These are phyloP conservation scores for Pythium phragmitis DNA, from an alignment of 352 stramenopile genomes.

Conservation along the genomic window DNA sequence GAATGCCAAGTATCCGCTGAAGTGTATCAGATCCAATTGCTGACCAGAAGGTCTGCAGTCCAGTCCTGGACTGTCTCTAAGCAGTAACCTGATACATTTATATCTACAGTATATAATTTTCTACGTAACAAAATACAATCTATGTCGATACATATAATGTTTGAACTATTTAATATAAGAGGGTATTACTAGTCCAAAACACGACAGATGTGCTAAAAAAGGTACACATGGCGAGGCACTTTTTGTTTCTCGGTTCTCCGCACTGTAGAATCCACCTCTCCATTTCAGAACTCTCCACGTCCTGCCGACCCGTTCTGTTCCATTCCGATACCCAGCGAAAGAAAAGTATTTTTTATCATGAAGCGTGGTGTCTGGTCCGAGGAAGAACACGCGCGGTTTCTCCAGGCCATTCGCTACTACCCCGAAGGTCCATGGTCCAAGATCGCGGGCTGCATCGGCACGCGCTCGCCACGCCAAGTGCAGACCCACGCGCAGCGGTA, in stretches of 20 bases:
- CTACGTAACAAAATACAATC: no score
- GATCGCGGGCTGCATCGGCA: constrained; percentile 31
- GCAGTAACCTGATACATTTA: no score
- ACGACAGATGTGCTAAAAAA: no score
- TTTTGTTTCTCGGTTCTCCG: no score
- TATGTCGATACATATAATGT: no score
- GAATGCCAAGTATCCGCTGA: background rate
- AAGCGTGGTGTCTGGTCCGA: constrained; percentile 33
- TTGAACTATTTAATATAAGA: no score
- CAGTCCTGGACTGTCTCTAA: no score
- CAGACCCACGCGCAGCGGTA: constrained; percentile 65
- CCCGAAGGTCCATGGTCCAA: constrained; percentile 38
- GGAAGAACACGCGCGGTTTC: constrained; percentile 38
- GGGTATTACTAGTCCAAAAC: no score
- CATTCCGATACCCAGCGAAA: background rate
- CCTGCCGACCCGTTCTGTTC: background rate
- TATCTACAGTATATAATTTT: no score
- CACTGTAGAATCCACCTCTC: background rate
- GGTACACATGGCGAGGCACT: no score
- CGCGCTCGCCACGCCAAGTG: constrained; percentile 57
- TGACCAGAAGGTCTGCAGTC: no score
- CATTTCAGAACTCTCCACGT: constrained; percentile 11
- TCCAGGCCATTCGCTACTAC: constrained; percentile 33
- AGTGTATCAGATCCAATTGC: no score
- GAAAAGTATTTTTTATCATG: constrained; percentile 7